phyloP scores from a whole-genome alignment of 805 yeast species.

The Teunomyces pallodes region DNA sequence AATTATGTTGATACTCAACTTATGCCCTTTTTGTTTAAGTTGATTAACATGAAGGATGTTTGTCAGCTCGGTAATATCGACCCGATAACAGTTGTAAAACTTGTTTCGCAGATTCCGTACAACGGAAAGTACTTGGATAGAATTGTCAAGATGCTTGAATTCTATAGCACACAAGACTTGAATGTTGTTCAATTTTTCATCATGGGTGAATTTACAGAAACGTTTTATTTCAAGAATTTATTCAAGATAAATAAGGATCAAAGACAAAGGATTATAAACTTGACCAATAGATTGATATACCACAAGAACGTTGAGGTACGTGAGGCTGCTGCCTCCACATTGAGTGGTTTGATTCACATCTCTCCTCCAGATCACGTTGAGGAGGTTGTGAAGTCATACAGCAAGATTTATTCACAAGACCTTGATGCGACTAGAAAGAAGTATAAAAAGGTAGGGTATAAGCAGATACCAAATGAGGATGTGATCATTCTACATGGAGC shows the following conservation, averaged over 20 bases:
- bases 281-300: slow-evolving; percentile 52
- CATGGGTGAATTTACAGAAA: slow-evolving; percentile 67
- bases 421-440: slow-evolving; percentile 42
- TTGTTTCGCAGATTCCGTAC: slow-evolving; percentile 44
- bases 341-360: slow-evolving; percentile 78
- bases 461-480: slow-evolving; percentile 37
- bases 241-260: slow-evolving; percentile 50
- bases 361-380: slow-evolving; percentile 48
- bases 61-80: slow-evolving; percentile 65
- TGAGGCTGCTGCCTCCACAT: slow-evolving; percentile 64
- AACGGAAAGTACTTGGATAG: slow-evolving; percentile 16
- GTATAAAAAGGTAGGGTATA: slow-evolving; percentile 39
- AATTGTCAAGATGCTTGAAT: slow-evolving; percentile 40
- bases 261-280: slow-evolving; percentile 47
- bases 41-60: slow-evolving; percentile 72
- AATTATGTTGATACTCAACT: slow-evolving; percentile 50
- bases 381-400: slow-evolving; percentile 39
- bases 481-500: slow-evolving; percentile 71
- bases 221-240: slow-evolving; percentile 67
- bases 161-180: slow-evolving; percentile 28
- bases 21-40: slow-evolving; percentile 65
- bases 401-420: slow-evolving; percentile 24
- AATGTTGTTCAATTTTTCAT: slow-evolving; percentile 54
- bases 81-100: slow-evolving; percentile 47
- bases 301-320: slow-evolving; percentile 73